Conservation (phyloP, 1,284 basidiomycete species). For the Apiotrichum sp. region DNA sequence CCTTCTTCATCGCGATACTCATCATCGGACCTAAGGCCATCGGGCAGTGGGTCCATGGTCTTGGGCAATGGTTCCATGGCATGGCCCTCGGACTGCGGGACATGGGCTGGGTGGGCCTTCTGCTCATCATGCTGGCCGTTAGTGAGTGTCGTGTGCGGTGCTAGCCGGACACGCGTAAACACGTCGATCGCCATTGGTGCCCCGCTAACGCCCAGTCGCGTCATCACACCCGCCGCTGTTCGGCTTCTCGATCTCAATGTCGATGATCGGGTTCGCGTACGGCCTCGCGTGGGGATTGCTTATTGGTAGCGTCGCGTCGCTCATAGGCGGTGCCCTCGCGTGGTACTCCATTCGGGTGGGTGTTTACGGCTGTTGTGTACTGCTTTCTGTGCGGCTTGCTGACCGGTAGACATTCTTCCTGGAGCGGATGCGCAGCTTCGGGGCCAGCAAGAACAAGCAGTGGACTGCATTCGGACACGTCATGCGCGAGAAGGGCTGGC, state of each 20-base stretch:
- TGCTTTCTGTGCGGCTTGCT: too few species aligned
- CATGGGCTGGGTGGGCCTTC: constrained; percentile 35
- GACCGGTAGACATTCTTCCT: constrained; percentile 41
- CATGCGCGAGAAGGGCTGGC: constrained; percentile 42
- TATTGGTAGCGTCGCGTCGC: constrained; percentile 31
- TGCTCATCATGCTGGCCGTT: constrained; percentile 31
- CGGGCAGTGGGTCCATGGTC: constrained; percentile 19
- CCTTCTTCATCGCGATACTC: constrained; percentile 26
- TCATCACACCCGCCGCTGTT: constrained; percentile 46
- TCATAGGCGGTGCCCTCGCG: constrained; percentile 35
- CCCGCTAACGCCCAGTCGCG: constrained; percentile 24
- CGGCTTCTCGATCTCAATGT: constrained; percentile 42
- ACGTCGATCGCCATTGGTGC: too few species aligned
- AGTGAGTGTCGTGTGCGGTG: constrained; percentile 23
- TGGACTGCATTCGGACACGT: constrained; percentile 47
- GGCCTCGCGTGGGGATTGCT: constrained; percentile 43
- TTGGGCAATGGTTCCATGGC: constrained; percentile 24
- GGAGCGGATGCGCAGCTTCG: constrained; percentile 32
- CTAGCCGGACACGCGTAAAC: too few species aligned
- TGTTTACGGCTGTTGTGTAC: not conserved
- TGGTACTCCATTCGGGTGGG: constrained; percentile 42
- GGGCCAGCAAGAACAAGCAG: constrained; percentile 34
- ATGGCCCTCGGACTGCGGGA: constrained; percentile 27
- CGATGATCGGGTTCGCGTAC: constrained; percentile 44
- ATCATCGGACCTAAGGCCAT: constrained; percentile 41